Evolutionary conservation across 2,329 filamentous ascomycete genomes (phyloP).

Genomic region (Ophiostoma ips): DNA sequence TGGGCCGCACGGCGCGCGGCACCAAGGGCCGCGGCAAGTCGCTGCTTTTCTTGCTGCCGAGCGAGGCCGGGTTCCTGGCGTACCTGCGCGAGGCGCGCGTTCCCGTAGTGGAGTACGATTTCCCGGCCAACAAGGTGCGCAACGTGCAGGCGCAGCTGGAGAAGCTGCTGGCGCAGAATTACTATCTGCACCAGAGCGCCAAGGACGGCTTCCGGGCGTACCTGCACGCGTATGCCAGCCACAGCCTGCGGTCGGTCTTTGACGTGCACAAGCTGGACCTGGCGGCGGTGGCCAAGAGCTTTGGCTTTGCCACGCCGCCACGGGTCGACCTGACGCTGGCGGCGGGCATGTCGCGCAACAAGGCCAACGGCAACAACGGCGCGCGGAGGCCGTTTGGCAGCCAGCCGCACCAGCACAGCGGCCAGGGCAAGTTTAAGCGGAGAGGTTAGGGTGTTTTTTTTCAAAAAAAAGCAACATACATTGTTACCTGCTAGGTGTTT

Average conservation of each 20-base stretch:
- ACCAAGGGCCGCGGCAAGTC: slow-evolving; percentile 71
- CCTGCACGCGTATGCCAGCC: slow-evolving; percentile 86
- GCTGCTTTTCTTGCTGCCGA: slow-evolving; percentile 85
- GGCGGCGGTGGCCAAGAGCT: slow-evolving; percentile 71
- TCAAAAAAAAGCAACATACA: neutral
- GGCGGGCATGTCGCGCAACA: slow-evolving; percentile 60
- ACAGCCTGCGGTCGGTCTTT: slow-evolving; percentile 69
- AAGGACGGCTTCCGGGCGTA: slow-evolving; percentile 77
- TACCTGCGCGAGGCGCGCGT: slow-evolving; percentile 86
- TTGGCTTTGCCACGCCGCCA: slow-evolving; percentile 66
- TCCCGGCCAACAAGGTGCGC: slow-evolving; percentile 80
- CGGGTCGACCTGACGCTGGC: slow-evolving; percentile 67
- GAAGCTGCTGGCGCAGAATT: slow-evolving; percentile 88
- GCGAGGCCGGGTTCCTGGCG: slow-evolving; percentile 80
- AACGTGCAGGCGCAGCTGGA: slow-evolving; percentile 86
- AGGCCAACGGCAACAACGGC: slow-evolving; percentile 34
- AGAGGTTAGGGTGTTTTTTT: neutral
- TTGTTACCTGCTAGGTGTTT: neutral
- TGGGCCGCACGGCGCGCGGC: slow-evolving; percentile 85
- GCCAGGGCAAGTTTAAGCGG: slow-evolving; percentile 11
- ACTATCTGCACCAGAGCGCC: slow-evolving; percentile 83
- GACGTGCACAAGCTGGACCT: slow-evolving; percentile 72
- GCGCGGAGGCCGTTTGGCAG: slow-evolving; percentile 57
- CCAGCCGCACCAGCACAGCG: slow-evolving; percentile 47
- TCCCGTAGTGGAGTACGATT: slow-evolving; percentile 91